Conservation (phyloP, 2,329 filamentous ascomycete species). For the Dactylellina leptospora region DNA sequence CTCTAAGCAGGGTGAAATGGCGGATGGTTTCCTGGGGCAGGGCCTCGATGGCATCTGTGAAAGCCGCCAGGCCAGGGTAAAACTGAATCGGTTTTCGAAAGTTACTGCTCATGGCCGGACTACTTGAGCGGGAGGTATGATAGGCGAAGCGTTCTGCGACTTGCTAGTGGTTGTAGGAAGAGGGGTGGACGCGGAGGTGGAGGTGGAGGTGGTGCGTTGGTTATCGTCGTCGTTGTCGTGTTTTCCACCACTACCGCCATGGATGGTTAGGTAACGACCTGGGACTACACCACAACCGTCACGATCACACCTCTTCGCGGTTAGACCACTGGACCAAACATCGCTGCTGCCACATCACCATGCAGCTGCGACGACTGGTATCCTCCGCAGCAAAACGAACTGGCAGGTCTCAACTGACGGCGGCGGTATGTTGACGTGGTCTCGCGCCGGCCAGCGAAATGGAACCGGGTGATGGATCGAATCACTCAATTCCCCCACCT, state of each 20-base stretch:
- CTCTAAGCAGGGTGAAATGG: conserved; percentile 94
- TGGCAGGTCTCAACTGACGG: conserved; percentile 44
- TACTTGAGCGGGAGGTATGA: background rate
- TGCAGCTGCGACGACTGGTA: conserved; percentile 47
- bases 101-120: conserved; percentile 36
- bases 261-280: background rate
- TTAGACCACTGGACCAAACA: conserved; percentile 40
- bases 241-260: no score
- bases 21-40: conserved; percentile 93
- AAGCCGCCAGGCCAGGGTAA: conserved; percentile 75
- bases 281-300: no score
- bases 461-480: conserved; percentile 15
- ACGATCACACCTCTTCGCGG: conserved; percentile 15
- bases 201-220: no score
- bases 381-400: conserved; percentile 38
- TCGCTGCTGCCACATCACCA: conserved; percentile 52
- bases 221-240: no score
- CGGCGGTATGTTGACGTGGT: conserved; percentile 54
- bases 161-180: background rate
- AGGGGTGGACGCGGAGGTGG: no score
- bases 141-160: background rate
- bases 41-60: conserved; percentile 89
- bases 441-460: conserved; percentile 51
- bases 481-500: background rate
- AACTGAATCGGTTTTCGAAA: conserved; percentile 60